Base-by-base conservation (phyloP, 2,329 filamentous ascomycete species). In the Trichophyton mentagrophytes region DNA sequence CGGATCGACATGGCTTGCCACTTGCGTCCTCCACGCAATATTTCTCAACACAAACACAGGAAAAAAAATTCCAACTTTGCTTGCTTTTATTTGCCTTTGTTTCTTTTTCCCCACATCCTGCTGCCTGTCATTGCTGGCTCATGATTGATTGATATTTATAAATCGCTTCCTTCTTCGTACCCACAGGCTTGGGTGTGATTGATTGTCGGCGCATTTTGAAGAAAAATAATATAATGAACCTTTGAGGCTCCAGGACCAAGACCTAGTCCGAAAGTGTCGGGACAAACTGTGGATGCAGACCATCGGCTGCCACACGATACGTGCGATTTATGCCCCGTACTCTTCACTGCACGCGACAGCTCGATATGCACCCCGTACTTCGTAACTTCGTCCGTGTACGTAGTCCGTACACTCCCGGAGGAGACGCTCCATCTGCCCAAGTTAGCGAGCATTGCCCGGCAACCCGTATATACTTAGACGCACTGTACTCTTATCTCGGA, bases 1-100 rank as follows among this genome's bases (percentile, higher is more conserved):
- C 51, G 15, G 51, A 55, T 55, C 51, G 25, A 36, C 51, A 55
- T 55, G 27, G 51, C 51, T 55, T 55, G 51, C 30, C 51, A 55
- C 51, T 55, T 36, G 25, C 51, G 46, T 36, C 51, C 49, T 22
- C 9, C 49, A 33, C 51, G 51, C 51, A 55, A 55, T 55, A 13
- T 36, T 15, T 30, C 11, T 8, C 30, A 55, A n/a, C 27, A 55
- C 13, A n/a, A n/a, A 3, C 51, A 25, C n/a, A 8, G 8, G 17
- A 22, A 2, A 25, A 51, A 17, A 25, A 51, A 51, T 3, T 2
- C 22, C 17, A 22, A 17, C 17, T 22, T 51, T 53, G 49, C 49
- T 53, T 27, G 13, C 49, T 7, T 53, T 53, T 51, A 22, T 25
- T 30, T 30, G n/a, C 9, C 13, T 36, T 33, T 17, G 25, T 33